Conservation (phyloP, 2,329 filamentous ascomycete genomes). For the Domatiomyces globalis region DNA sequence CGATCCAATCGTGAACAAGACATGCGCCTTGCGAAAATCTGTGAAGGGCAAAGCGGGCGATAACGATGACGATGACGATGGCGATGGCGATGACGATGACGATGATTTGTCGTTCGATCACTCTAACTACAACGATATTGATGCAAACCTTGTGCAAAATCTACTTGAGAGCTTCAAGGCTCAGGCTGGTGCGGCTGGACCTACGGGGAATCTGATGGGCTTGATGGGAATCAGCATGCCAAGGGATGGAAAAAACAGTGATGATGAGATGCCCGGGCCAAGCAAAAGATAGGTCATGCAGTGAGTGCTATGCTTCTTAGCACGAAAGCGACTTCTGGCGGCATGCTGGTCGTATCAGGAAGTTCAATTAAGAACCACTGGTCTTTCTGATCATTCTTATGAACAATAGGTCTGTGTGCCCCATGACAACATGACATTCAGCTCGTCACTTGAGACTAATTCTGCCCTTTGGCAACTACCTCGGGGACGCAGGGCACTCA, state of each 20-base stretch:
- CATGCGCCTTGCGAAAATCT: not conserved
- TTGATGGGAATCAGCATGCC: constrained; percentile 46
- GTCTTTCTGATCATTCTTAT: too few species aligned
- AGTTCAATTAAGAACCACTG: too few species aligned
- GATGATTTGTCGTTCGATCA: constrained; percentile 13
- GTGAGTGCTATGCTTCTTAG: too few species aligned
- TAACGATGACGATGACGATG: constrained; percentile 5
- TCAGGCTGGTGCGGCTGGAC: constrained; percentile 72
- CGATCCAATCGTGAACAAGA: constrained; percentile 14
- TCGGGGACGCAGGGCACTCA: too few species aligned
- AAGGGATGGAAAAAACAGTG: constrained; percentile 2
- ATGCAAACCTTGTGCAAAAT: constrained; percentile 81
- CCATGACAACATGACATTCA: too few species aligned
- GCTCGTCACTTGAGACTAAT: too few species aligned
- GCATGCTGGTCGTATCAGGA: too few species aligned
- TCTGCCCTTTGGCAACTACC: too few species aligned
- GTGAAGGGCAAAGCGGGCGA: constrained; percentile 16
- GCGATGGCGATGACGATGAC: constrained; percentile 15
- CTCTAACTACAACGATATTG: constrained; percentile 52
- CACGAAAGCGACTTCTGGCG: too few species aligned
- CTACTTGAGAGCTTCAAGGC: constrained; percentile 85
- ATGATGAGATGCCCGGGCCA: not conserved
- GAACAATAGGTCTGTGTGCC: too few species aligned
- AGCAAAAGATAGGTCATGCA: not conserved
- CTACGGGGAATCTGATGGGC: constrained; percentile 72